Evolutionary conservation across 1,284 basidiomycete species (phyloP).

Genomic region (Sanghuangporus baumii): DNA sequence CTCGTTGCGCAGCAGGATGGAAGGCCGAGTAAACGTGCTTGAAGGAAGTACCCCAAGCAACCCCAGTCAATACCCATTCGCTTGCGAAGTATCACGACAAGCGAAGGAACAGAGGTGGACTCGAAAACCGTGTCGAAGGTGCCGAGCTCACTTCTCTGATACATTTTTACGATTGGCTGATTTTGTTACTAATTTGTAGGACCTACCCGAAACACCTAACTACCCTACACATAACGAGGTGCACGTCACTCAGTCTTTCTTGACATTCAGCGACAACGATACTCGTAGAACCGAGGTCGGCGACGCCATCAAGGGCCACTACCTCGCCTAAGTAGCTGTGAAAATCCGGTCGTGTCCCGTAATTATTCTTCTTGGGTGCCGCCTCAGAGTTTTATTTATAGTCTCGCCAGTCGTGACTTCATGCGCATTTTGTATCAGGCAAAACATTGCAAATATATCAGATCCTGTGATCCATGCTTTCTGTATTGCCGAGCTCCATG

Average conservation of each 20-base stretch:
- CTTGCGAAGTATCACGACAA: neutral
- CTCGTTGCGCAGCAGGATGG: neutral
- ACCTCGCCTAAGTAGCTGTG: too few species aligned
- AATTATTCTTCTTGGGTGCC: too few species aligned
- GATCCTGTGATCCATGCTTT: too few species aligned
- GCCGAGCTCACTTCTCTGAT: neutral
- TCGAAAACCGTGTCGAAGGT: neutral
- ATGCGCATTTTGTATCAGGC: too few species aligned
- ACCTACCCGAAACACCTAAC: neutral
- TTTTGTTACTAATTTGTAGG: neutral
- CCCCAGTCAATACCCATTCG: neutral
- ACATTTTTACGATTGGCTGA: neutral
- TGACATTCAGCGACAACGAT: neutral
- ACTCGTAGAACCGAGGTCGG: neutral
- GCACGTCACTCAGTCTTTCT: neutral
- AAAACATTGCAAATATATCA: too few species aligned
- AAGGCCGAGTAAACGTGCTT: neutral
- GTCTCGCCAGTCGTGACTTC: too few species aligned
- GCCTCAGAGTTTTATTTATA: too few species aligned
- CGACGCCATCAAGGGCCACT: too few species aligned
- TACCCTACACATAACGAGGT: neutral
- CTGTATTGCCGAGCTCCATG: too few species aligned
- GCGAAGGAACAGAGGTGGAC: neutral
- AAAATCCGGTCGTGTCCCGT: too few species aligned
- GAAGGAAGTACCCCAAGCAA: neutral